These are phyloP conservation scores for Vanilla planifolia DNA, from an alignment of 106 monocot species.

Conservation along the genomic window DNA sequence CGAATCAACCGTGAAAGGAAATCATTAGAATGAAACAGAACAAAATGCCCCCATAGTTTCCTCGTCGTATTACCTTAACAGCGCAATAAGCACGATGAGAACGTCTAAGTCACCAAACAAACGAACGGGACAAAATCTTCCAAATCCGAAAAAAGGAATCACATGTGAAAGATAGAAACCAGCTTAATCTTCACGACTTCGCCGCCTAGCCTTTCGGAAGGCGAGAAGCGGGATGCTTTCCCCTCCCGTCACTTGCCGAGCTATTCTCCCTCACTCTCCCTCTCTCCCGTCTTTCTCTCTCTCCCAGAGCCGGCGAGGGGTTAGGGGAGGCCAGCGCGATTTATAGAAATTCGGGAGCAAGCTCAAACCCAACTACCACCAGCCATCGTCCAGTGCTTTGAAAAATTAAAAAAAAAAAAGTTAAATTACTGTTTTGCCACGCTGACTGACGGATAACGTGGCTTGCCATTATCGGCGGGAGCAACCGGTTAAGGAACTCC, in stretches of 20 bases:
- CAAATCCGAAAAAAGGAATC: background rate
- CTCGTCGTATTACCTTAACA: too few species aligned
- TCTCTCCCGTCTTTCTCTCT: background rate
- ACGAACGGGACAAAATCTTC: background rate
- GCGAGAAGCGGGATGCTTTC: background rate
- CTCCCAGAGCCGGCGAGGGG: background rate
- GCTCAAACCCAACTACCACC: constrained; percentile 6
- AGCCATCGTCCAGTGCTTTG: too few species aligned
- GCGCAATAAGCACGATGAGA: background rate
- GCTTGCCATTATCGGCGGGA: too few species aligned
- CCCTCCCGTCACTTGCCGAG: too few species aligned
- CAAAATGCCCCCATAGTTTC: background rate
- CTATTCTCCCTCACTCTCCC: background rate
- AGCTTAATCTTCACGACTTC: background rate
- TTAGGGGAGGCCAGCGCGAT: background rate
- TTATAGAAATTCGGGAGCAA: background rate
- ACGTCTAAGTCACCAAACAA: background rate
- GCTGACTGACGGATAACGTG: too few species aligned
- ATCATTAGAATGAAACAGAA: background rate
- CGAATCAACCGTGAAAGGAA: background rate
- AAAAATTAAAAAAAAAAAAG: too few species aligned
- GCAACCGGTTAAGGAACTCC: too few species aligned
- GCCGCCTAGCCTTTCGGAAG: background rate
- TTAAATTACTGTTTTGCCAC: too few species aligned
- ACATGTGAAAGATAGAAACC: too few species aligned